Evolutionary conservation across 225 moss, liverwort and hornwort genomes (phyloP).

Genomic region (Anthoceros angustus): DNA sequence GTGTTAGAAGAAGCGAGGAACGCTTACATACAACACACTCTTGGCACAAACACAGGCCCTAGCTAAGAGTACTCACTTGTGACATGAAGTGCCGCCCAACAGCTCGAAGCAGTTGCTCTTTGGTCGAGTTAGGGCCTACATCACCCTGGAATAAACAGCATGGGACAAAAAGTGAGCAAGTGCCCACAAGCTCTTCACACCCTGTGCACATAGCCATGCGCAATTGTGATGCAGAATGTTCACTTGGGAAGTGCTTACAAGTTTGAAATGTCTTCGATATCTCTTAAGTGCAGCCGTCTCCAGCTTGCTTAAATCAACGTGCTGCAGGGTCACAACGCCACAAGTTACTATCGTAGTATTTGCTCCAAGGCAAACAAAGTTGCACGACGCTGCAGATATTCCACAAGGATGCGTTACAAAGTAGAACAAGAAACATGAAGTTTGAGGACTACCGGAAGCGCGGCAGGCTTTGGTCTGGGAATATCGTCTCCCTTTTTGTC

Average conservation of each 20-base stretch:
- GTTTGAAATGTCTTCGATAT: conserved; percentile 53
- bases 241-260: conserved; percentile 16
- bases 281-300: conserved; percentile 54
- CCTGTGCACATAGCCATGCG: neutral
- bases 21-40: neutral
- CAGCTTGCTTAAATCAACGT: conserved; percentile 50
- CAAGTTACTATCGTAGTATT: neutral
- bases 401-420: neutral
- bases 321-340: conserved; percentile 11
- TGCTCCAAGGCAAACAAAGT: neutral
- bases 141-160: conserved; percentile 20
- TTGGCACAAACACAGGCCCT: neutral
- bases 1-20: neutral
- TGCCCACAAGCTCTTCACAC: neutral
- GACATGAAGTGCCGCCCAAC: conserved; percentile 50
- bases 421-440: neutral
- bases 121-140: conserved; percentile 52
- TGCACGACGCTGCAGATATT: neutral
- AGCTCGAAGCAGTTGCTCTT: conserved; percentile 49
- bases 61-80: conserved; percentile 22
- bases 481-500: conserved; percentile 25
- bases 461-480: conserved; percentile 27
- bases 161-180: neutral
- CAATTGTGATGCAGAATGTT: neutral
- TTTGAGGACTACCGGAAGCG: conserved; percentile 23